phyloP scores from a whole-genome alignment of 192 early-diverging fungal genomes.

The Entrophospora sp. region DNA sequence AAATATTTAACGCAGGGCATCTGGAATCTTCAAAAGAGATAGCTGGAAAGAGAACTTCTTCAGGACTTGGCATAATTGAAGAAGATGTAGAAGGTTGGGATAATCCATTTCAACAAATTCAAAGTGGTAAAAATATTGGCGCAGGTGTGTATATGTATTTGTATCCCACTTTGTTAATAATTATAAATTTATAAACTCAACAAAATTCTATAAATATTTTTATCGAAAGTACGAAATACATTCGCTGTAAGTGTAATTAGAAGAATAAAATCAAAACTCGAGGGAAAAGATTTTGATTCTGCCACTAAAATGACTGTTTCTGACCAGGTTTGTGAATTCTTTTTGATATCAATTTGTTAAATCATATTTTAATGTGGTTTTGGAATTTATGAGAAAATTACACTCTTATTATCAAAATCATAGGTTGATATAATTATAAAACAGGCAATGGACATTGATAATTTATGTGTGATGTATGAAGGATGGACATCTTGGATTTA shows the following conservation, averaged over 20 bases:
- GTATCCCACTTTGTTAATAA: background rate
- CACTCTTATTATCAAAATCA: background rate
- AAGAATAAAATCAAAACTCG: constrained; percentile 55
- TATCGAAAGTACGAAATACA: constrained; percentile 41
- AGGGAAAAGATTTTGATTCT: constrained; percentile 49
- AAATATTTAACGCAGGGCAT: too few species aligned
- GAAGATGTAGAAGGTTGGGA: background rate
- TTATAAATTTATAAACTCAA: too few species aligned
- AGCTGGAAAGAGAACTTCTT: too few species aligned
- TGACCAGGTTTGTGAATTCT: constrained; percentile 48
- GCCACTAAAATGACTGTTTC: constrained; percentile 43
- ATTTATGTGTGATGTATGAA: constrained; percentile 76
- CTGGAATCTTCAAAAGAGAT: too few species aligned
- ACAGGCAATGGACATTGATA: constrained; percentile 56
- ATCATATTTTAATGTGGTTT: background rate
- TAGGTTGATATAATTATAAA: constrained; percentile 55
- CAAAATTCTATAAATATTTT: constrained; percentile 1
- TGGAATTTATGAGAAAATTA: background rate
- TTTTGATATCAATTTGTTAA: background rate
- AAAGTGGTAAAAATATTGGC: background rate
- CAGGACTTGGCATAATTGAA: too few species aligned
- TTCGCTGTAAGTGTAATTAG: constrained; percentile 56
- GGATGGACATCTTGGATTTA: constrained; percentile 87
- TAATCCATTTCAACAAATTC: background rate
- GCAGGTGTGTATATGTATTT: background rate